Evolutionary conservation across 768 basidiomycete genomes (phyloP).

Genomic region (Artomyces pyxidatus): DNA sequence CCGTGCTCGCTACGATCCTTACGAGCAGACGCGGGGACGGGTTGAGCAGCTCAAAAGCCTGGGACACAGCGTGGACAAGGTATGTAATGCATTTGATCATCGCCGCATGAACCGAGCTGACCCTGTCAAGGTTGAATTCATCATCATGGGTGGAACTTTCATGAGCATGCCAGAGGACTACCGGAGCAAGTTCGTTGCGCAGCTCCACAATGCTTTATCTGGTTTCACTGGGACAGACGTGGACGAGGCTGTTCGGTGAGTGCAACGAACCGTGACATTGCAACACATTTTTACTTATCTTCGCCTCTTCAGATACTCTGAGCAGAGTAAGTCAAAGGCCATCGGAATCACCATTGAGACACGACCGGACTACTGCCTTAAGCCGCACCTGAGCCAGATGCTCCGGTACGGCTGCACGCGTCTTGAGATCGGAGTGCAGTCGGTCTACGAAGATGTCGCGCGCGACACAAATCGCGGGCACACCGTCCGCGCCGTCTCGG

Average conservation of each 20-base stretch:
- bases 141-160: slow-evolving; percentile 98
- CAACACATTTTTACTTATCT: neutral
- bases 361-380: slow-evolving; percentile 94
- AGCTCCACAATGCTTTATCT: slow-evolving; percentile 92
- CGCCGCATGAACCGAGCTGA: too few relatives aligned
- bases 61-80: slow-evolving; percentile 98
- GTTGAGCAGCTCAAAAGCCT: slow-evolving; percentile 93
- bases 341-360: slow-evolving; percentile 99
- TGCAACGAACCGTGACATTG: neutral
- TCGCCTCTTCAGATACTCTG: slow-evolving; percentile 63
- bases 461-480: slow-evolving; percentile 98
- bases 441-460: slow-evolving; percentile 98
- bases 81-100: slow-evolving; percentile 27
- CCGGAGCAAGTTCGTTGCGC: slow-evolving; percentile 86
- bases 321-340: slow-evolving; percentile 95
- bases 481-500: slow-evolving; percentile 93
- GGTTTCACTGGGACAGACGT: slow-evolving; percentile 91
- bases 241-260: slow-evolving; percentile 87
- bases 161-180: slow-evolving; percentile 99
- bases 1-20: slow-evolving; percentile 92
- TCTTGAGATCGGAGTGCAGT: slow-evolving; percentile 97
- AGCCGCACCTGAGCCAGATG: slow-evolving; percentile 98
- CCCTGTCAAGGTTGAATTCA: slow-evolving; percentile 87
- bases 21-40: slow-evolving; percentile 91
- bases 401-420: slow-evolving; percentile 98